These are phyloP conservation scores for Udeniomyces megalosporus DNA, from an alignment of 768 basidiomycete genomes.

Conservation along the genomic window DNA sequence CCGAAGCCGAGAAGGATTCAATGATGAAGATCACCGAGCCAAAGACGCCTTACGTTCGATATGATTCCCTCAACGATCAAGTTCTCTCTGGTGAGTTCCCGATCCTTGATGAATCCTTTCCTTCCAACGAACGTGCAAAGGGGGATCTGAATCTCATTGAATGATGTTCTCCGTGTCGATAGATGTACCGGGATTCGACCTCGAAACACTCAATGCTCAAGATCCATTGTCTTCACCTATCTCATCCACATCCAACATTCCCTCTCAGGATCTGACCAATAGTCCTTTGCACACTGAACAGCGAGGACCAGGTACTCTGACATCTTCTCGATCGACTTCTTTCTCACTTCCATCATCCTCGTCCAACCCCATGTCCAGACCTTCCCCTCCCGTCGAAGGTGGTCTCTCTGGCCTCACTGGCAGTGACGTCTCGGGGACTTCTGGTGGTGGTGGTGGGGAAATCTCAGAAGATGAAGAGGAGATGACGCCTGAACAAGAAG, in stretches of 20 bases:
- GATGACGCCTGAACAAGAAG: constrained; percentile 16
- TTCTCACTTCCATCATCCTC: background rate
- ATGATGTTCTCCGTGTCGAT: background rate
- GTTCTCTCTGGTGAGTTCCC: constrained; percentile 42
- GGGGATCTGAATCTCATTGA: too few species aligned
- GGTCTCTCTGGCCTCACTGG: background rate
- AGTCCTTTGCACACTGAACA: too few species aligned
- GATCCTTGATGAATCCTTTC: background rate
- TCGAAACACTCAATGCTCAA: constrained; percentile 32
- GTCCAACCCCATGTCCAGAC: constrained; percentile 9
- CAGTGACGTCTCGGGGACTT: background rate
- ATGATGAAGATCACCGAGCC: constrained; percentile 96
- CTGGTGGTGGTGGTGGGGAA: constrained; percentile 1
- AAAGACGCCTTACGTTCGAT: constrained; percentile 84
- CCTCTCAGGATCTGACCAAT: background rate
- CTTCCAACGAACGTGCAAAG: too few species aligned
- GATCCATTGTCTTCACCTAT: constrained; percentile 35
- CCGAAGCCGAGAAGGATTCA: constrained; percentile 86
- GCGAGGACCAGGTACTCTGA: too few species aligned
- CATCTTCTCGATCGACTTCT: too few species aligned
- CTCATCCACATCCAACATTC: background rate
- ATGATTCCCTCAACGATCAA: constrained; percentile 25
- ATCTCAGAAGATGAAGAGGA: constrained; percentile 10
- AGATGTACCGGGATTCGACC: constrained; percentile 73
- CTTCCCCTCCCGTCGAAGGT: background rate